Evolutionary conservation across 208 protist genomes (phyloP).

Genomic region (Angomonas desouzai): DNA sequence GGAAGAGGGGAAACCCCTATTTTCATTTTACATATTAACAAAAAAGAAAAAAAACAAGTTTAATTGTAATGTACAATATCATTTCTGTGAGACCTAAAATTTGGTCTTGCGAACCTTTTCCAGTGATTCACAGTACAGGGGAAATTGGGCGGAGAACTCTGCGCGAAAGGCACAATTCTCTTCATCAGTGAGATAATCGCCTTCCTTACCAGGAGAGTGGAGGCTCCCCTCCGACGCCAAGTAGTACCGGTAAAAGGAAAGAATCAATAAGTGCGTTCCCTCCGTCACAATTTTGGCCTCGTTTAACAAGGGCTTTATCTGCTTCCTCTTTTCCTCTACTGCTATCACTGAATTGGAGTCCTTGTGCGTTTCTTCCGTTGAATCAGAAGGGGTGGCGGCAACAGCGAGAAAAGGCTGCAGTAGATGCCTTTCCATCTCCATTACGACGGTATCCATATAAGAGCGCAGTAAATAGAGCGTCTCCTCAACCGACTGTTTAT

Average conservation of each 20-base stretch:
- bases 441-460: slow-evolving; percentile 1
- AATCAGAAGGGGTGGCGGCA: too few species aligned
- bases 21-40: neutral
- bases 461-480: neutral
- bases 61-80: neutral
- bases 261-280: neutral
- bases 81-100: neutral
- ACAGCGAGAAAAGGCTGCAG: neutral
- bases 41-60: slow-evolving; percentile 7
- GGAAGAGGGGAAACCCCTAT: neutral
- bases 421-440: neutral
- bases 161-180: neutral
- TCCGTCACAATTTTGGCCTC: neutral
- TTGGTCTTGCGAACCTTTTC: neutral
- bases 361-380: too few species aligned
- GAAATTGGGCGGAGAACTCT: neutral
- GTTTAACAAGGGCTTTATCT: neutral
- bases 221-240: neutral
- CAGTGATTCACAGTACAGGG: neutral
- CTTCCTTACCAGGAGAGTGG: neutral
- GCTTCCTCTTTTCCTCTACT: too few species aligned
- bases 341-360: too few species aligned
- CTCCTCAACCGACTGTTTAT: too few species aligned
- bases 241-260: neutral
- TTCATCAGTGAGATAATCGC: neutral